Conservation (phyloP, 2,329 filamentous ascomycete species). For the Hymenoscyphus linearis region DNA sequence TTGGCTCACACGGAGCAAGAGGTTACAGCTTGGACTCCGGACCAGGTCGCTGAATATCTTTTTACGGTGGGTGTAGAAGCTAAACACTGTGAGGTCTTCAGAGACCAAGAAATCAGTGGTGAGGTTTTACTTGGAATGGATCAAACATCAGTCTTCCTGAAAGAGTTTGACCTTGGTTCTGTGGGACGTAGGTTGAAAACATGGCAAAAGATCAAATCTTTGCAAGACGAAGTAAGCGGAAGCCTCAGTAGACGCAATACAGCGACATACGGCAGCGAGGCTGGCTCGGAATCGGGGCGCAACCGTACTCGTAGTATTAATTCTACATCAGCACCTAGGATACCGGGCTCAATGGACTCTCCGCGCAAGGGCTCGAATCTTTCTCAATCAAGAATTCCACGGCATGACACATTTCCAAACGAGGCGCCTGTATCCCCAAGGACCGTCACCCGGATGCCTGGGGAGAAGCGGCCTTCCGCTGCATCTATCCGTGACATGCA, state of each 20-base stretch:
- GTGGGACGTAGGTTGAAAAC: slow-evolving; percentile 87
- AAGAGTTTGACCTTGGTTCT: slow-evolving; percentile 88
- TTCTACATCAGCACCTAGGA: slow-evolving; percentile 27
- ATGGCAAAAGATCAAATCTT: slow-evolving; percentile 90
- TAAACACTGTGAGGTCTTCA: slow-evolving; percentile 88
- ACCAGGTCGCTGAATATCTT: slow-evolving; percentile 82
- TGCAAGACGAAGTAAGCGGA: slow-evolving; percentile 80
- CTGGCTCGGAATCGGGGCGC: slow-evolving; percentile 44
- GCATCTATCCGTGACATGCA: slow-evolving; percentile 77
- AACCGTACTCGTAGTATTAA: slow-evolving; percentile 39
- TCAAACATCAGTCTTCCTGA: slow-evolving; percentile 90
- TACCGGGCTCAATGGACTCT: slow-evolving; percentile 27
- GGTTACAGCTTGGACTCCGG: slow-evolving; percentile 73
- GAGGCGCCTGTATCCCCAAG: slow-evolving; percentile 39
- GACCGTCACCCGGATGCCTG: slow-evolving; percentile 33
- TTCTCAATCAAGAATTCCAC: slow-evolving; percentile 27
- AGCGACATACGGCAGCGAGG: slow-evolving; percentile 55
- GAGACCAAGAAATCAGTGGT: slow-evolving; percentile 91
- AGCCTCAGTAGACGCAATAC: slow-evolving; percentile 43
- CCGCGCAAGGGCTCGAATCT: slow-evolving; percentile 25
- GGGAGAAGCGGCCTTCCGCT: slow-evolving; percentile 63
- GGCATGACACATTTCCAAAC: slow-evolving; percentile 37
- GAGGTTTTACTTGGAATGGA: slow-evolving; percentile 94
- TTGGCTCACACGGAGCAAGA: slow-evolving; percentile 63
- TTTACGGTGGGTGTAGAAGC: slow-evolving; percentile 81